Evolutionary conservation across 441 rosid species (phyloP), one percentile per base, ranked within the genome.

Genomic region (Populus tomentosa): DNA sequence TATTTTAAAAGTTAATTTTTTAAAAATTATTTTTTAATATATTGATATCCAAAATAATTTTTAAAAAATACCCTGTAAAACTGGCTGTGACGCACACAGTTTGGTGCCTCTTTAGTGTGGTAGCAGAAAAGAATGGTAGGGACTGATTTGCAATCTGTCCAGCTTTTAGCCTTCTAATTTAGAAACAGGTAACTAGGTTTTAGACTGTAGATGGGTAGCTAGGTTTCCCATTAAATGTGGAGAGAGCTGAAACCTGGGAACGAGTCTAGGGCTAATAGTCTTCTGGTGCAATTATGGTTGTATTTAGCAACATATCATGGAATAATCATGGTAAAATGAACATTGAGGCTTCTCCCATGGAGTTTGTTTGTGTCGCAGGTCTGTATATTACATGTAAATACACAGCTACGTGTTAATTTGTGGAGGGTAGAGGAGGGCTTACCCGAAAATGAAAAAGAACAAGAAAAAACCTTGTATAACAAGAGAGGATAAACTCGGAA

Each of bases 71-170:
- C 23, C 13, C 3, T 24, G 6, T 10, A 5, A 56, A 62, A 13
- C n/a, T 5, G 71, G 13, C 16, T 5, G 61, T n/a, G 28, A 24
- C 3, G 38, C 68, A 61, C 35, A 11, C 66, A 24, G 62, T 36
- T 23, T 56, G 56, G 16, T 62, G 67, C 67, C 70, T 61, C 10
- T 61, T 61, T 30, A 72, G 59, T 32, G 56, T 61, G 73, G 70
- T 38, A 71, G 69, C 65, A 75, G 42, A 13, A 35, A 36, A 56
- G 68, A 6, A 36, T 8, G 75, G 78, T 71, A 74, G 71, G 78
- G 72, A 26, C 76, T 71, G 65, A 1, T 69, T 69, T 32, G 42
- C 70, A 65, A 50, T 30, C 68, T 68, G 75, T 28, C 67, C 67
- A 74, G 16, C 23, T 16, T 30, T 73, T 53, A 46, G 66, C 64